Evolutionary conservation across 768 basidiomycete genomes (phyloP), one percentile per base, ranked within the genome.

Genomic region (Panaeolus papilionaceus): DNA sequence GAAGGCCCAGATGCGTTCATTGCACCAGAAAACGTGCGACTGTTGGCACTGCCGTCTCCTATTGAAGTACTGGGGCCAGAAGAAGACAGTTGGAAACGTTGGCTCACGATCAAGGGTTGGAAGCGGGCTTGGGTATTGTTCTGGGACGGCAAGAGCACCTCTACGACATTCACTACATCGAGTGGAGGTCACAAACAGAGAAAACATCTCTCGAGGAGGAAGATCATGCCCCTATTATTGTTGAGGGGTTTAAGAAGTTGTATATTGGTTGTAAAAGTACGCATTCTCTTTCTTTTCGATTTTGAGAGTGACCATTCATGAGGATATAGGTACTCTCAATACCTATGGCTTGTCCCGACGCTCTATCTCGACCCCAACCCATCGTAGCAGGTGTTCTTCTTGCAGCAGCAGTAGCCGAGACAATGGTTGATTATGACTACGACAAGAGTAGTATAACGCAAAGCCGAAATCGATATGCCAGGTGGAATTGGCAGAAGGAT

Each of bases 11-110:
- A 54, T 18, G 42, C 63, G 9, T 38, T 26, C 10, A 54, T 49
- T 54, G 61, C 63, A 37, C 26, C 63, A 14, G 74, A 73, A 49
- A 70, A 64, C 7, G 26, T 65, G 16, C 54, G 62, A 9, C 62
- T 72, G 28, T 70, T 76, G 2, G 72, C 71, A 11, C 66, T 76
- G n/a, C 75, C 75, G 9, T 73, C 74, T 18, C 68, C 75, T 16
- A 47, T 49, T 3, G 75, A 76, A 38, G 64, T 71, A n/a, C 64
- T 72, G 0, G 72, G 69, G 14, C 71, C 73, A n/a, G 75, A 74
- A 28, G 74, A 74, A 63, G 49, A 49, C n/a, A 66, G 20, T 23
- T 71, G 71, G 72, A 63, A 63, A n/a, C 64, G 54, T 0, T 70
- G 71, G 70, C 39, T 70, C 0, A 54, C 39, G 4, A 16, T 58